Evolutionary conservation across 2,329 filamentous ascomycete species (phyloP).

Genomic region (Clonostachys chloroleuca): DNA sequence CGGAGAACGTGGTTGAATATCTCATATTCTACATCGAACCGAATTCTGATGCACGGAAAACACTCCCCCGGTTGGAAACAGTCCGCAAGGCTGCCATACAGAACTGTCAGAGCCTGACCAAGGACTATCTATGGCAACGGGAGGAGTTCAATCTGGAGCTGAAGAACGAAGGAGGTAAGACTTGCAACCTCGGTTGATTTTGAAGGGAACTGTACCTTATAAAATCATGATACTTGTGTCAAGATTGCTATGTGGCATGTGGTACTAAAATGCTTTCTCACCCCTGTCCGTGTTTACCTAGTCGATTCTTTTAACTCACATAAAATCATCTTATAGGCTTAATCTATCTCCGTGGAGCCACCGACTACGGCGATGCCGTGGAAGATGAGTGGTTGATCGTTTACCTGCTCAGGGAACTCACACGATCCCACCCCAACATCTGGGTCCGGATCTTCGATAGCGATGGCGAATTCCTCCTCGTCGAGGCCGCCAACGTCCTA

Average conservation of each 20-base stretch:
- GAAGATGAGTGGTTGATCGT: conserved; percentile 98
- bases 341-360: conserved; percentile 67
- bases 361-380: conserved; percentile 88
- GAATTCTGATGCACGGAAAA: conserved; percentile 45
- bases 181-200: too few species aligned
- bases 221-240: too few species aligned
- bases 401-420: conserved; percentile 80
- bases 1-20: conserved; percentile 86
- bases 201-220: background rate
- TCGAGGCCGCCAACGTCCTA: conserved; percentile 85
- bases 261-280: too few species aligned
- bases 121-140: conserved; percentile 92
- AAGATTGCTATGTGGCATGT: too few species aligned
- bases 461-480: conserved; percentile 91
- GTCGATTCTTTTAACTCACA: too few species aligned
- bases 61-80: conserved; percentile 62
- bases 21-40: conserved; percentile 67
- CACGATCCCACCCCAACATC: conserved; percentile 63
- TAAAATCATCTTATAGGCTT: conserved; percentile 27
- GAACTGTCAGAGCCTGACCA: conserved; percentile 61
- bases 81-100: conserved; percentile 66
- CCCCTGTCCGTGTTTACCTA: background rate
- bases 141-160: conserved; percentile 71
- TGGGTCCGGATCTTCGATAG: conserved; percentile 84
- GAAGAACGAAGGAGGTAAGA: conserved; percentile 53